A percentile compares a stretch with the other conserved stretches of the same genome.
These are phyloP conservation scores for Tetrahymena borealis DNA, from an alignment of 73 alveolate genomes.

Conservation along the genomic window DNA sequence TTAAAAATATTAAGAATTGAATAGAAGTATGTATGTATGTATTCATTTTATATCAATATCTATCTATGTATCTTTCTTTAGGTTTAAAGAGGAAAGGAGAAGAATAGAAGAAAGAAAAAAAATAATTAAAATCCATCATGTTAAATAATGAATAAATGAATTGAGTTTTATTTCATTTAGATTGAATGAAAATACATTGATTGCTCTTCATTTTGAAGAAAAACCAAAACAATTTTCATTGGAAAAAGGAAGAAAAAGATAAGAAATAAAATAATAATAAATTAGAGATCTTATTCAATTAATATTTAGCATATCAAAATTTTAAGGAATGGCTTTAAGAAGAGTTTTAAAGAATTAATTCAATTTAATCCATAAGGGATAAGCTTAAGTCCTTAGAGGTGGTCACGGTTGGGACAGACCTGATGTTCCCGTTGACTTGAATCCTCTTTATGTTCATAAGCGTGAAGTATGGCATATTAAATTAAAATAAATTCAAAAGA, in stretches of 20 bases:
- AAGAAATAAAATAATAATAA: neutral
- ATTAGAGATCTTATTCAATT: neutral
- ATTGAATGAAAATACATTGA: too few species aligned
- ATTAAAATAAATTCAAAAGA: too few species aligned
- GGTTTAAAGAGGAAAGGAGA: too few species aligned
- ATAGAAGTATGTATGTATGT: too few species aligned
- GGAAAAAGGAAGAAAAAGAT: neutral
- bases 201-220: neutral
- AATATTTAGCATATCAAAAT: neutral
- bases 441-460: neutral
- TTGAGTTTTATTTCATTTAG: too few species aligned
- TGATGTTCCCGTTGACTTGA: conserved; percentile 21
- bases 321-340: neutral
- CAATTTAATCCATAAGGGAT: neutral
- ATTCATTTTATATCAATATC: too few species aligned
- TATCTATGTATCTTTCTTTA: too few species aligned
- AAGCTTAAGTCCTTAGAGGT: conserved; percentile 18
- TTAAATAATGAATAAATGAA: too few species aligned
- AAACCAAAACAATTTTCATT: neutral
- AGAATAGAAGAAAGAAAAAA: too few species aligned
- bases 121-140: too few species aligned
- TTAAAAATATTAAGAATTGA: too few species aligned
- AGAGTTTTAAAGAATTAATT: neutral
- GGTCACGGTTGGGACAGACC: conserved; percentile 53
- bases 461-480: neutral